Evolutionary conservation across 208 protist species (phyloP), one percentile per base, ranked within the genome.

Genomic region (Wallacemonas sp.): DNA sequence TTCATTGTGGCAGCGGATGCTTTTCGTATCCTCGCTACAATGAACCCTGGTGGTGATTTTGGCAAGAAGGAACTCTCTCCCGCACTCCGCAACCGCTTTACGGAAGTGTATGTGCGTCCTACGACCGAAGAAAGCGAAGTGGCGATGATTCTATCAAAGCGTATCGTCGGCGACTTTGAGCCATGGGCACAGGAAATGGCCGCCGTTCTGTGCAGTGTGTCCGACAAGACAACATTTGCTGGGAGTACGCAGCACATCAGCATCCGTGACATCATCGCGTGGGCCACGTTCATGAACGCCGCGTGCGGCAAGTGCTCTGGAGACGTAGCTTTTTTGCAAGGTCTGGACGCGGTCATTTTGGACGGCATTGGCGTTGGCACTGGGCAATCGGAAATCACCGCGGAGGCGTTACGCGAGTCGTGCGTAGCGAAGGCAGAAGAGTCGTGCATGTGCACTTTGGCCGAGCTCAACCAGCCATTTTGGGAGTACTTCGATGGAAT

Each of bases 41-140:
- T 99, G 99, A 99, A 99, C 79, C 99, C 99, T 8, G 98, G 98
- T 44, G 99, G 99, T 24, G 99, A 99, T 76, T 99, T 99, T 94
- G 99, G 99, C 44, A 99, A 99, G 81, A 99, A 99, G 78, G 99
- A 99, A 81, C 81, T 99, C 8, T 99, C 98, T 9, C 99, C 99
- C 15, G 99, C 99, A 42, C 86, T 99, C 27, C 83, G 99, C 55
- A 99, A 99, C 68, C 86, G 99, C 66, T 99, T 99, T 68, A 99
- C 99, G 0, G 99, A 99, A 74, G 96, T 99, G 24, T 99, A 99
- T 91, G 98, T 99, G 3, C 93, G 97, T 9, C 73, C 86, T 21
- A 93, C 95, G 22, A 93, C 89, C 2, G 84, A 93, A 27, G 61
- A 83, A 19, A 38, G 76, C n/a, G 98, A 99, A 66, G 73, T 99